These are phyloP conservation scores for Aspergillus arachidicola DNA, from an alignment of 2,329 filamentous ascomycete genomes.

Conservation along the genomic window DNA sequence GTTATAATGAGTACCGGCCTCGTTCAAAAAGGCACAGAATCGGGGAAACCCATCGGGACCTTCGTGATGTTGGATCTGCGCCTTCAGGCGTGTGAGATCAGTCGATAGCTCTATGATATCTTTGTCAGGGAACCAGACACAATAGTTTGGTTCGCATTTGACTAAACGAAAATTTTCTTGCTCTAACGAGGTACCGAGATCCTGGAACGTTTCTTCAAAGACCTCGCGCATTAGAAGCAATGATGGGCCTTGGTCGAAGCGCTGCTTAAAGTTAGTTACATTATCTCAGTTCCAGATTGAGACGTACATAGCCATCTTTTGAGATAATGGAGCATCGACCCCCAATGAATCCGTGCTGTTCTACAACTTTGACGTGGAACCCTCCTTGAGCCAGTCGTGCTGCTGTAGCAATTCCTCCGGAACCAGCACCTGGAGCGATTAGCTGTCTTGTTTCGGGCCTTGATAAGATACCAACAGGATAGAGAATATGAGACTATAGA, in stretches of 20 bases:
- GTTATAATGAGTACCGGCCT: neutral
- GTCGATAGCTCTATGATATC: neutral
- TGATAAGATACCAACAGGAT: neutral
- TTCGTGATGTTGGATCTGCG: neutral
- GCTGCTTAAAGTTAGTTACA: neutral
- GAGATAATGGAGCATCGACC: neutral
- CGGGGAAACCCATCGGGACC: neutral
- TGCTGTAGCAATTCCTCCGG: neutral
- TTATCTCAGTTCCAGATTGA: too few relatives aligned
- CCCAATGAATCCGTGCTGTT: neutral
- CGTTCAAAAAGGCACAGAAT: neutral
- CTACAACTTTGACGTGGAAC: neutral
- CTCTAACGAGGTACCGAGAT: neutral
- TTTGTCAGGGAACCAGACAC: neutral
- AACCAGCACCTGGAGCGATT: neutral
- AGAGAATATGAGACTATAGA: neutral
- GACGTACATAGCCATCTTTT: neutral
- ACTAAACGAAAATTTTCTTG: neutral
- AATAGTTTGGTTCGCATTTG: neutral
- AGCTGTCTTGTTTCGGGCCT: neutral
- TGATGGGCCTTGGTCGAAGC: neutral
- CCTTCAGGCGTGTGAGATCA: neutral
- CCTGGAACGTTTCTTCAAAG: neutral
- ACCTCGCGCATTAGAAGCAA: neutral
- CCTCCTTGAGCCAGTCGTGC: neutral